phyloP scores from a whole-genome alignment of 257 asterid genomes.

The Nyctanthes arbortristis region DNA sequence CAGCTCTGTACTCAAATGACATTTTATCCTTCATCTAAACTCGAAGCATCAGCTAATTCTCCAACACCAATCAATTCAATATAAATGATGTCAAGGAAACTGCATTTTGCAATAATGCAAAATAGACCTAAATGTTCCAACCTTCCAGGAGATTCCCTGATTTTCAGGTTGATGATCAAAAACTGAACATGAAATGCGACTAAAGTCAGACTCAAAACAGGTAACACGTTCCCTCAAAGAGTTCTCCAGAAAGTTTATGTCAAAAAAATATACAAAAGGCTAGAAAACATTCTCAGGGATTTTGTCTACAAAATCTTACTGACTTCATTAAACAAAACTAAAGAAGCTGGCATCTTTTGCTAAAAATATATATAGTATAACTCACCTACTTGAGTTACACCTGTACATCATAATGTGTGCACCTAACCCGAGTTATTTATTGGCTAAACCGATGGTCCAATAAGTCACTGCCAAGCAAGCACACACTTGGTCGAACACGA shows the following conservation, averaged over 20 bases:
- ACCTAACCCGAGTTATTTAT: background rate
- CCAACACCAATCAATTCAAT: no score
- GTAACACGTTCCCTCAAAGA: background rate
- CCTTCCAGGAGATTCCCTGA: background rate
- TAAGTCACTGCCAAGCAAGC: background rate
- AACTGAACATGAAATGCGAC: background rate
- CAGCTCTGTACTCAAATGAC: no score
- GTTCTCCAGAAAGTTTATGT: background rate
- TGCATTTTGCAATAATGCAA: no score
- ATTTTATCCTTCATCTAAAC: no score
- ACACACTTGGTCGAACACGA: background rate
- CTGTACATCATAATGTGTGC: background rate
- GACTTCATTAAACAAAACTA: background rate
- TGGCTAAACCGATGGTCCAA: background rate
- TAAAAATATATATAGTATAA: background rate
- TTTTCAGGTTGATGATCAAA: slow-evolving; percentile 6
- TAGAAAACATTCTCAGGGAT: slow-evolving; percentile 12
- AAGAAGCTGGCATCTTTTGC: slow-evolving; percentile 7
- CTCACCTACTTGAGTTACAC: background rate
- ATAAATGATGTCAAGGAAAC: no score
- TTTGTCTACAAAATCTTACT: background rate
- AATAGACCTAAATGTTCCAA: no score
- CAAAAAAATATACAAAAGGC: background rate
- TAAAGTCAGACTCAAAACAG: background rate
- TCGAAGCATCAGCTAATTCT: no score